Base-by-base conservation (phyloP, 2,329 filamentous ascomycete genomes). In the Mycosphaerella arachidis region DNA sequence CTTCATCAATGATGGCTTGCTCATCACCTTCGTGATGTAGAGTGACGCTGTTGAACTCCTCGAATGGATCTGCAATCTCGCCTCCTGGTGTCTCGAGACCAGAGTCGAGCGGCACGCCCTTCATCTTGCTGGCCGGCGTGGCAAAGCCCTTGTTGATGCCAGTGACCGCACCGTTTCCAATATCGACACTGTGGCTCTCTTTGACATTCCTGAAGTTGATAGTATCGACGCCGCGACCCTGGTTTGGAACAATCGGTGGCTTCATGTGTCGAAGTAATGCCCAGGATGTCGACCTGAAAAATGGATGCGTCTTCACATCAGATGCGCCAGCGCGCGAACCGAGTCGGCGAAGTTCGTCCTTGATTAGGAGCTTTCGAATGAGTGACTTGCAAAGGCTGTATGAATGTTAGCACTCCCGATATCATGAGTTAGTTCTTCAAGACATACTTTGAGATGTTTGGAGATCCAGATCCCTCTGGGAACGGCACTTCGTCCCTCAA, bases 31-130 rank as follows among this genome's bases (percentile, higher is more conserved):
- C 94, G 72, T 99, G 94, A 75, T 97, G 93, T 63, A 99, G 81
- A 54, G 94, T 99, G 46, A 99, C 92, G 73, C 91, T 96, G 81
- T 97, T 99, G 77, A 99, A 99, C 75, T 97, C 94, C 76, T 97
- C 91, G 73, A 99, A 99, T 1, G 94, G 94, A 81, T 99, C 94
- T 3, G 85, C 81, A 40, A 88, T 72, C 72, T 97, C 93, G 40
- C 83, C 89, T 48, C 89, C 90, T 1, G 93, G 93, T 2, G 93
- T 97, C 1, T 89, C 85, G 56, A 96, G 80, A 1, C 90, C 91
- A 48, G 89, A 93, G 72, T 96, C 92, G 62, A 96, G 79, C 8
- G 92, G 91, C 12, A 96, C 91, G 1, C 92, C 91, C 76, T 91
- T 91, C 63, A 84, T 74, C 72, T 72, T 73, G 54, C 66, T 73